Conservation (phyloP, 1,284 basidiomycete genomes). For the Serendipita sp. region DNA sequence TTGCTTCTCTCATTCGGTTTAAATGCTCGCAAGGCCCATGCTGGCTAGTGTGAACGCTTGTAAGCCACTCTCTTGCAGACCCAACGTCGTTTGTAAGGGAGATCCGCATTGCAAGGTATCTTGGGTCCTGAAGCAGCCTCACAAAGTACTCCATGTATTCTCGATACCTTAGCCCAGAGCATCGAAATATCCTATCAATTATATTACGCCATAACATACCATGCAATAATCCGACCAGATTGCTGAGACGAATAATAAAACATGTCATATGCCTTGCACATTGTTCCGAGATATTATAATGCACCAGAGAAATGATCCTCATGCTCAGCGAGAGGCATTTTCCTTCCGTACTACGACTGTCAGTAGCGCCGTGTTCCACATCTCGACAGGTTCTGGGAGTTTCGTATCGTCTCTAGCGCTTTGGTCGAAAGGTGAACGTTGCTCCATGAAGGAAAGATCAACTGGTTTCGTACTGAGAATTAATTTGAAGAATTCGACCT, state of each 20-base stretch:
- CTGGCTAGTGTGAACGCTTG: too few relatives aligned
- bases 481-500: constrained; percentile 24
- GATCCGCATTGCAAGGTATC: too few relatives aligned
- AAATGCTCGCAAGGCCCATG: too few relatives aligned
- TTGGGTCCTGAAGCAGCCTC: too few relatives aligned
- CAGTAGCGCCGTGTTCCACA: not conserved
- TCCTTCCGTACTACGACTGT: not conserved
- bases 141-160: too few relatives aligned
- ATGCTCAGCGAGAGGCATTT: not conserved
- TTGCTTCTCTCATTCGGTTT: too few relatives aligned
- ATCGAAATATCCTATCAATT: not conserved
- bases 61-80: too few relatives aligned
- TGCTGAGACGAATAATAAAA: too few relatives aligned
- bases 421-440: constrained; percentile 18
- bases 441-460: constrained; percentile 17
- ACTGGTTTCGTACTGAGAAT: constrained; percentile 21
- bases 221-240: too few relatives aligned
- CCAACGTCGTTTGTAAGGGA: too few relatives aligned
- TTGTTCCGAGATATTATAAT: not conserved
- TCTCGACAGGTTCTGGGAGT: not conserved
- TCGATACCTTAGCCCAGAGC: too few relatives aligned
- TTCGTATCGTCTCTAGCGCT: constrained; percentile 1
- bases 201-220: not conserved
- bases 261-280: not conserved
- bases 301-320: not conserved